Evolutionary conservation across 352 stramenopile genomes (phyloP), one percentile per base, ranked within the genome.

Genomic region (Phytophthora tubulina): DNA sequence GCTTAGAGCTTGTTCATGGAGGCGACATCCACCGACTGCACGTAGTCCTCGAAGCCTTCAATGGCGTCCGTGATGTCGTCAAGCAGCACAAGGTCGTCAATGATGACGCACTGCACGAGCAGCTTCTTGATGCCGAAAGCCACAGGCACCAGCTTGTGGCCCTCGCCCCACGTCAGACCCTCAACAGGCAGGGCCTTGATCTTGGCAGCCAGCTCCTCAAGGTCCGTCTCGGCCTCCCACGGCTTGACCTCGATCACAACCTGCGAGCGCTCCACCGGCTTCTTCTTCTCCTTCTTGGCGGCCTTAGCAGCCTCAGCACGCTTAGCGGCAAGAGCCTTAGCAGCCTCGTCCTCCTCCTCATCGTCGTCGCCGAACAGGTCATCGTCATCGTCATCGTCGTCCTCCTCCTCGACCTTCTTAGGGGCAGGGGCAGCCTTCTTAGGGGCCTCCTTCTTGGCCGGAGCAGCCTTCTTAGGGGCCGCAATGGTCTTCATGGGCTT

Each of bases 1-100:
- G 44, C 70, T 91, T 92, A 94, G 27, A 94, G 75, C 78, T 94
- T 94, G 84, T 94, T 95, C 89, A 97, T 96, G 51, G 86, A 92
- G n/a, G 85, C 83, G 3, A 97, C 70, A 53, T 96, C 88, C 33
- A 97, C 90, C 55, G 75, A 89, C 78, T 97, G 90, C 51, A 97
- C 88, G 42, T 92, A 84, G 70, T 96, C 89, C 70, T 96, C 90
- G 68, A 96, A 88, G 56, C 77, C 44, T 62, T 91, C 83, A 33
- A 97, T 97, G 50, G 77, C 72, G 9, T 97, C 90, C 48, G 86
- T 93, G 62, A 97, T 90, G 64, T 94, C 88, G 73, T 95, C 88
- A 31, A 94, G 75, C 50, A 90, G 72, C 72, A 96, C 85, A 45
- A 93, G 68, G 56, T 89, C 83, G 71, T 96, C 89, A n/a, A 94